Evolutionary conservation across 129 eudicot genomes (phyloP).

Genomic region (Centella asiatica): DNA sequence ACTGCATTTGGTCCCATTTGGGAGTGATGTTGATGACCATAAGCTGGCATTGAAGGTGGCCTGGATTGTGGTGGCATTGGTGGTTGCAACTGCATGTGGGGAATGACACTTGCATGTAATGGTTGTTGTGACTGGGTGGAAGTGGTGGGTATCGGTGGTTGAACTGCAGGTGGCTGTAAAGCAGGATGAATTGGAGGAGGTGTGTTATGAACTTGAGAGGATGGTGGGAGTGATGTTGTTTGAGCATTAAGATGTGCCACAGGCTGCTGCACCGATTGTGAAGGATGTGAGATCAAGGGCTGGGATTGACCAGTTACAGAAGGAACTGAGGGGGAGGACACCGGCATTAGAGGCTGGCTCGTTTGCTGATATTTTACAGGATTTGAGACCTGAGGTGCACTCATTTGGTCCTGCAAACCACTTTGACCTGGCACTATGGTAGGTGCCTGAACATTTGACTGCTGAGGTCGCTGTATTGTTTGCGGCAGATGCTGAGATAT

Average conservation of each 20-base stretch:
- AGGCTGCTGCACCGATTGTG: constrained; percentile 25
- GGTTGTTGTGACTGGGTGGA: constrained; percentile 65
- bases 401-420: constrained; percentile 39
- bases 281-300: constrained; percentile 19
- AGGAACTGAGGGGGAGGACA: constrained; percentile 24
- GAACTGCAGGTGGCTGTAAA: constrained; percentile 42
- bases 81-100: constrained; percentile 60
- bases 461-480: background rate
- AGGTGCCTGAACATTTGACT: constrained; percentile 29
- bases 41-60: constrained; percentile 49
- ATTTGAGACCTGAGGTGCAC: constrained; percentile 11
- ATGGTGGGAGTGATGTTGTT: constrained; percentile 38
- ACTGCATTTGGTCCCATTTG: constrained; percentile 57
- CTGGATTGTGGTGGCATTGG: constrained; percentile 63
- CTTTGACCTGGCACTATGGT: constrained; percentile 32
- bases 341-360: constrained; percentile 20
- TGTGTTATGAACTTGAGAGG: constrained; percentile 45
- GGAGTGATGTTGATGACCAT: constrained; percentile 61
- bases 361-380: constrained; percentile 12
- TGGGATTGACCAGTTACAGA: constrained; percentile 37
- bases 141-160: constrained; percentile 42
- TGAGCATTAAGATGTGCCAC: constrained; percentile 41
- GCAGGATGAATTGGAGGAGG: constrained; percentile 22
- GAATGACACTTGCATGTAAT: constrained; percentile 38
- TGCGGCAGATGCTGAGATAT: background rate